These are phyloP conservation scores for Fusarium incarnatum DNA, from an alignment of 2,329 filamentous ascomycete genomes.

Conservation along the genomic window DNA sequence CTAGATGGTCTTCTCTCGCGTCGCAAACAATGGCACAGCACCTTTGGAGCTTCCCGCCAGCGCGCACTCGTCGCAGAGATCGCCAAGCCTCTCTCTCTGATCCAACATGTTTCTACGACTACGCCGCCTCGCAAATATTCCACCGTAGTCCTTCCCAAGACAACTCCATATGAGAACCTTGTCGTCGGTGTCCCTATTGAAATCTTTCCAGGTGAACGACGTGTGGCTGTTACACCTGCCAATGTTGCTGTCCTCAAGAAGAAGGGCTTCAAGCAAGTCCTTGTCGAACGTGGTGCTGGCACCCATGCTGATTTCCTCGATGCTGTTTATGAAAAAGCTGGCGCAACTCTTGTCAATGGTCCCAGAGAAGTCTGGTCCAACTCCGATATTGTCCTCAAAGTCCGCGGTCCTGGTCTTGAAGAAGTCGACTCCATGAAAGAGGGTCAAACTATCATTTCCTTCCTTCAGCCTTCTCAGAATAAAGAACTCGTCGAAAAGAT, in stretches of 20 bases:
- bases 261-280: conserved; percentile 82
- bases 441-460: conserved; percentile 81
- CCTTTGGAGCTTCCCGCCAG: conserved; percentile 46
- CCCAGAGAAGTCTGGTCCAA: conserved; percentile 76
- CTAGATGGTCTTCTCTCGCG: conserved; percentile 37
- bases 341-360: conserved; percentile 79
- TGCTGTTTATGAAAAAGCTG: conserved; percentile 79
- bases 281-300: conserved; percentile 86
- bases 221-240: conserved; percentile 85
- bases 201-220: conserved; percentile 80
- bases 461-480: conserved; percentile 86
- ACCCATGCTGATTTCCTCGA: conserved; percentile 81
- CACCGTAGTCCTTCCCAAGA: conserved; percentile 55
- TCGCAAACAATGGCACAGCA: conserved; percentile 56
- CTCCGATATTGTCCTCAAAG: conserved; percentile 85
- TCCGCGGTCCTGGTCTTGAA: conserved; percentile 76
- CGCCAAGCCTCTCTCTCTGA: conserved; percentile 52
- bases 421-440: conserved; percentile 77
- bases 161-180: conserved; percentile 75
- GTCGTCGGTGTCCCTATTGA: conserved; percentile 85
- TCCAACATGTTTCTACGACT: conserved; percentile 53
- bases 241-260: conserved; percentile 86
- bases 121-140: conserved; percentile 53
- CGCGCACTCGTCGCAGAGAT: conserved; percentile 46
- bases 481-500: conserved; percentile 78